Evolutionary conservation across 2,329 filamentous ascomycete genomes (phyloP), one percentile per base, ranked within the genome.

Genomic region (Fusarium annulatum): DNA sequence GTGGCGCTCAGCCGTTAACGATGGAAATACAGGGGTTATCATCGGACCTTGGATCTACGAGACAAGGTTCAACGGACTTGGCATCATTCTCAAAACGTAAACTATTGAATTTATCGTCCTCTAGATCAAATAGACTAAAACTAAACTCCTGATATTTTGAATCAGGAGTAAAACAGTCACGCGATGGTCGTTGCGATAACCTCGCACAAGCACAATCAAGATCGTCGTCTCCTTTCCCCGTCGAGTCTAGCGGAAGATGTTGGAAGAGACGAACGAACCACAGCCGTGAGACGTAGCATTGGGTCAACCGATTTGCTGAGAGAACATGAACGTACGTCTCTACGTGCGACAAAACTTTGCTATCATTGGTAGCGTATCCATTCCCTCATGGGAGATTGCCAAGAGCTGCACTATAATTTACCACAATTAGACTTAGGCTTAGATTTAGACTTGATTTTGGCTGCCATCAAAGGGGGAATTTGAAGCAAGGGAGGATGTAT

Each of bases 181-280:
- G 19, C 19, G 21, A 46, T 46, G 26, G 21, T n/a, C 15, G 43
- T 28, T 39, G 14, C 34, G 18, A 61, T 66, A 36, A 18, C 12
- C 26, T 51, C 15, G 51, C 45, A 45, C 28, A 30, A 30, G 30
- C 30, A 30, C 42, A 26, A 14, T 16, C n/a, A 59, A 33, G 18
- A 26, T 64, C 30, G 18, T 11, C 28, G 18, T 49, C 26, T 53
- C 41, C 43, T 48, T 70, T 46, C 59, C 69, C 10, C 15, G 30
- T 55, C 33, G 43, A 72, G 58, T 55, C 39, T 60, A 65, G 65
- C 16, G 26, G 43, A 60, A 42, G 18, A 42, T 51, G 9, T 19
- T 21, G 19, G 19, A 48, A 18, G 36, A 57, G 65, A 72, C 63
- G 36, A 72, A 72, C 63, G 36, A 72, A 72, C 69, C 43, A 63